These are phyloP conservation scores for Clitopilus passeckerianus DNA, from an alignment of 768 basidiomycete genomes.

Conservation along the genomic window DNA sequence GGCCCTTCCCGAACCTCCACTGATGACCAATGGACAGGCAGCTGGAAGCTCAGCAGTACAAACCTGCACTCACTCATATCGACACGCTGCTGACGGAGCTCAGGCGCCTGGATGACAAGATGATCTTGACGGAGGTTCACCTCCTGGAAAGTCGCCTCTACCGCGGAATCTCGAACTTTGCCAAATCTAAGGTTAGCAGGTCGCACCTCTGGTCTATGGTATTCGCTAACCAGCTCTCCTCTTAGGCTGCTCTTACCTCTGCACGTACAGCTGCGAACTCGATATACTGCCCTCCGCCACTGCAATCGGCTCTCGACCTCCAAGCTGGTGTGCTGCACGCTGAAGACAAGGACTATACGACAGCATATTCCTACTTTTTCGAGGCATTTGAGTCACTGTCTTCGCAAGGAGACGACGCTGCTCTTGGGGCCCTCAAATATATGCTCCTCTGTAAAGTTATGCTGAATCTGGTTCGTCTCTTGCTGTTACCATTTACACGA, in stretches of 20 bases:
- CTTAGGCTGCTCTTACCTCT: constrained; percentile 80
- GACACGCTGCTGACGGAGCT: constrained; percentile 88
- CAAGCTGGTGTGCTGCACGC: constrained; percentile 80
- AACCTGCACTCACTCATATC: constrained; percentile 75
- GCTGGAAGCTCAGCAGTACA: constrained; percentile 72
- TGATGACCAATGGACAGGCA: constrained; percentile 35
- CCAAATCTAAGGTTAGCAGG: constrained; percentile 76
- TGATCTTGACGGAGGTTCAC: constrained; percentile 96
- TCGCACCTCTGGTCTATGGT: background rate
- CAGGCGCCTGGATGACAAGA: constrained; percentile 93
- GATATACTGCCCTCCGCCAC: constrained; percentile 71
- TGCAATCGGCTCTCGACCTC: constrained; percentile 45
- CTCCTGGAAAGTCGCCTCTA: constrained; percentile 91
- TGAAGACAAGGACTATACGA: constrained; percentile 97
- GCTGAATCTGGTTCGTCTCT: constrained; percentile 74
- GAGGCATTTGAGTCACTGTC: constrained; percentile 92
- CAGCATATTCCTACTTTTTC: constrained; percentile 95
- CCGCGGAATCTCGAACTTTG: constrained; percentile 81
- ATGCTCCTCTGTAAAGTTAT: constrained; percentile 99
- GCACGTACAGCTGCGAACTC: constrained; percentile 92
- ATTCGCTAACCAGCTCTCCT: background rate
- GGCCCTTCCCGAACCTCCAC: background rate
- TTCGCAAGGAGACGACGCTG: constrained; percentile 69
- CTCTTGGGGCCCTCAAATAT: constrained; percentile 89
- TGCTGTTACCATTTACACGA: background rate